Base-by-base conservation (phyloP, 1,284 basidiomycete genomes). In the Ganoderma sinense region DNA sequence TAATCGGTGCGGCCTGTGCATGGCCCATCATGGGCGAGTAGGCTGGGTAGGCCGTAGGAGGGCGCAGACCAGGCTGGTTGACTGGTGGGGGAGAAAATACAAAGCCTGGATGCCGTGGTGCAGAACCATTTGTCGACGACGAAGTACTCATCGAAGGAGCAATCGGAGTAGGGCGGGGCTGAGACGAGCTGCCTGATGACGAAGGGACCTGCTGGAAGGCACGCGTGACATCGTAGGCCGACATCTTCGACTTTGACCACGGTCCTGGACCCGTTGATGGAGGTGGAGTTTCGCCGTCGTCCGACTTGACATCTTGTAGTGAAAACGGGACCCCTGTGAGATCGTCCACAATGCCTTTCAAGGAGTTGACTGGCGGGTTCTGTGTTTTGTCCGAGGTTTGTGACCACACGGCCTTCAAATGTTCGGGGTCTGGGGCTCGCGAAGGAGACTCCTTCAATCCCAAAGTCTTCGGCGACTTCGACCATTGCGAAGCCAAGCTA, bases 371-470 rank as follows among this genome's bases (percentile, higher is more conserved):
- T 11, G 88, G 82, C 59, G 89, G 88, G 18, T 87, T 78, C 64
- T 86, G 85, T 14, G 88, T 83, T 77, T 91, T 90, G 75, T 90
- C 88, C 2, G 93, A 86, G 11, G 89, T 85, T 76, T 93, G 90
- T n/a, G 91, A 92, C 94, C 94, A 95, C 13, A 95, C 88, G 40
- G 92, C 91, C 79, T 92, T 94, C 65, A 95, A 82, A 74, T 91
- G 91, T 75, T 94, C 93, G 23, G 91, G 90, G 79, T 94, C 93
- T 20, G 92, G 91, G 62, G 84, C 85, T 68, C 91, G 84, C 64
- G 88, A 85, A 29, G 89, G 85, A 7, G 88, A 87, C 45, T 93
- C 92, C 77, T 92, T 93, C 58, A 86, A 75, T n/a, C 85, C 62
- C 75, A 89, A 83, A 69, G 80, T 85, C 69, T 89, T 74, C 20